These are phyloP conservation scores for Avena sativa DNA, from an alignment of 176 grass and related monocot species.

Conservation along the genomic window DNA sequence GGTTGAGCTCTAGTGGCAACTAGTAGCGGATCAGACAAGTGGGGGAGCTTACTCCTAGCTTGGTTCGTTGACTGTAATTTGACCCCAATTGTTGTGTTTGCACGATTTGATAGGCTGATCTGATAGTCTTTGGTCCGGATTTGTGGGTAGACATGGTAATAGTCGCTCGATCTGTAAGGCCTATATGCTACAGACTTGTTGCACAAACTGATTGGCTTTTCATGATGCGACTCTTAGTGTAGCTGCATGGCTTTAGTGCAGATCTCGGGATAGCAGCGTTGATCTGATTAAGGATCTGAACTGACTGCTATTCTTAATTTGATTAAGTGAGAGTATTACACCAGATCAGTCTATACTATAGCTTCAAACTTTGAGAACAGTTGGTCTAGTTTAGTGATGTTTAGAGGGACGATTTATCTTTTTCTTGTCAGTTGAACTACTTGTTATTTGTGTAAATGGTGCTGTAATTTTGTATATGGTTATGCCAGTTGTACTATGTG, in stretches of 20 bases:
- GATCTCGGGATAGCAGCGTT: neutral
- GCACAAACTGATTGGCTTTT: neutral
- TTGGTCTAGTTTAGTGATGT: constrained; percentile 7
- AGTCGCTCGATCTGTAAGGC: neutral
- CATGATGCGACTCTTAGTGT: neutral
- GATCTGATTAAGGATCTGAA: constrained; percentile 12
- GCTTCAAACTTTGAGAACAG: neutral
- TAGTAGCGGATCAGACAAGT: neutral
- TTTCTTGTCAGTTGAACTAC: neutral
- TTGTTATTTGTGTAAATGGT: neutral
- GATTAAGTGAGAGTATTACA: neutral
- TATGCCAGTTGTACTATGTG: neutral
- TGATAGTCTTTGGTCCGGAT: neutral
- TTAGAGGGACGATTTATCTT: neutral
- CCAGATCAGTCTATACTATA: neutral
- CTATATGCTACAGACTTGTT: neutral
- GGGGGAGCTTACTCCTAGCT: constrained; percentile 39
- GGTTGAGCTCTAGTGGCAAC: neutral
- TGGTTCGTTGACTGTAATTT: neutral
- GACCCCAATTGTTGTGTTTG: neutral
- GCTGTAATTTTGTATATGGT: neutral
- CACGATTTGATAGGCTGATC: constrained; percentile 11
- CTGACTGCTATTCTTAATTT: neutral
- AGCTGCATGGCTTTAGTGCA: neutral
- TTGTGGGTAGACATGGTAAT: constrained; percentile 1